Percentiles rank a stretch among this genome's conserved stretches.
These are phyloP conservation scores for Starmera dryadoides DNA, from an alignment of 805 yeast genomes.

Conservation along the genomic window DNA sequence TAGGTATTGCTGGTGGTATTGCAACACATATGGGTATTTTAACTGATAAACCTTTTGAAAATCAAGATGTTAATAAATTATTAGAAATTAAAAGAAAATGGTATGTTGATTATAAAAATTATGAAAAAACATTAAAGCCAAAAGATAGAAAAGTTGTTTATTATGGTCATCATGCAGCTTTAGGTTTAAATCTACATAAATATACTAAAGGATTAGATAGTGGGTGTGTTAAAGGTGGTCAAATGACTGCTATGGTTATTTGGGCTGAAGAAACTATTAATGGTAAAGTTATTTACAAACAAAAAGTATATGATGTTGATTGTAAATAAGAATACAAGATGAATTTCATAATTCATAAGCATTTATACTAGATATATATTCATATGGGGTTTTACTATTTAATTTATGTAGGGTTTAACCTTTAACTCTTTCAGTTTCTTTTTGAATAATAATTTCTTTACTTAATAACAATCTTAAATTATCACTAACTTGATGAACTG, in stretches of 20 bases:
- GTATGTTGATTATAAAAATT: constrained; percentile 26
- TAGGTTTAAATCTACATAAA: constrained; percentile 59
- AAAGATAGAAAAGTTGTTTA: constrained; percentile 37
- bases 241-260: constrained; percentile 47
- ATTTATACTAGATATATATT: neutral
- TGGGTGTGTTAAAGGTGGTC: constrained; percentile 73
- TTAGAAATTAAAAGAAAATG: constrained; percentile 68
- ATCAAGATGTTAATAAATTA: constrained; percentile 56
- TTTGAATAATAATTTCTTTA: constrained; percentile 54
- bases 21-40: constrained; percentile 83
- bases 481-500: constrained; percentile 28
- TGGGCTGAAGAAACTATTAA: constrained; percentile 3
- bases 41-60: constrained; percentile 30
- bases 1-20: constrained; percentile 27
- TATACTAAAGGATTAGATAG: constrained; percentile 78
- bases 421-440: constrained; percentile 34
- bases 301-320: constrained; percentile 8
- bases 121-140: constrained; percentile 15
- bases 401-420: constrained; percentile 7
- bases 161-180: constrained; percentile 86
- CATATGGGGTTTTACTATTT: neutral
- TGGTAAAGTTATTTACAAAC: constrained; percentile 2
- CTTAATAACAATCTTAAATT: constrained; percentile 56
- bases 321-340: constrained; percentile 2
- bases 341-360: neutral